Percentiles rank a stretch among this genome's conserved stretches.
phyloP scores from a whole-genome alignment of 164 flowering plant species.

The Chimonanthus salicifolius region DNA sequence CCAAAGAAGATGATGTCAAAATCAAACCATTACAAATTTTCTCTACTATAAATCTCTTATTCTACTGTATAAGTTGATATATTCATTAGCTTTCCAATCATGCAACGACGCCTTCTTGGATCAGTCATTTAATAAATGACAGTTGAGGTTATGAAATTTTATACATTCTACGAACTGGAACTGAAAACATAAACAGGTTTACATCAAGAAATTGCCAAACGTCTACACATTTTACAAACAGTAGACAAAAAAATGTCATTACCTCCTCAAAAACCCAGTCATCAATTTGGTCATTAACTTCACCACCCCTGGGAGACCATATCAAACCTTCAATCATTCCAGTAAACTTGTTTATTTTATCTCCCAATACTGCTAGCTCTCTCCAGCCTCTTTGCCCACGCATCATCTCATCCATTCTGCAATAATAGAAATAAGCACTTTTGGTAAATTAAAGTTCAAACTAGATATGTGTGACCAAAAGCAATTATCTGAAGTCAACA shows the following conservation, averaged over 20 bases:
- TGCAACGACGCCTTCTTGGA: no score
- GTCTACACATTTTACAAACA: no score
- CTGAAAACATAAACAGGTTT: no score
- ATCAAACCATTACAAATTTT: no score
- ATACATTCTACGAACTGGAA: no score
- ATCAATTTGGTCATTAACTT: constrained; percentile 53
- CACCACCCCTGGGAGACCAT: constrained; percentile 87
- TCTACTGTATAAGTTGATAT: no score
- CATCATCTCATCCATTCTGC: constrained; percentile 99
- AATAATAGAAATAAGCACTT: constrained; percentile 1
- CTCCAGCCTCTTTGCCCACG: constrained; percentile 99
- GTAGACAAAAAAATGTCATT: constrained; percentile 1
- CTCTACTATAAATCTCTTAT: no score
- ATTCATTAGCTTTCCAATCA: no score
- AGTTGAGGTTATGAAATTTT: no score
- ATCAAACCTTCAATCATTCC: constrained; percentile 97
- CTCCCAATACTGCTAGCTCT: constrained; percentile 88
- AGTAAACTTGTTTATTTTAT: constrained; percentile 85
- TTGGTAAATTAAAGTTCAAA: neutral
- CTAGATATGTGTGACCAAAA: neutral
- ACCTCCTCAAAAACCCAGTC: constrained; percentile 98
- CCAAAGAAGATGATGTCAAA: neutral
- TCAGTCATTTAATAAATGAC: no score
- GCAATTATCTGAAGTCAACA: neutral
- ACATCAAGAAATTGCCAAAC: no score